A percentile compares a stretch with the other conserved stretches of the same genome.
Conservation (phyloP, 371 early-diverging fungal species). For the Coelomomyces lativittatus region DNA sequence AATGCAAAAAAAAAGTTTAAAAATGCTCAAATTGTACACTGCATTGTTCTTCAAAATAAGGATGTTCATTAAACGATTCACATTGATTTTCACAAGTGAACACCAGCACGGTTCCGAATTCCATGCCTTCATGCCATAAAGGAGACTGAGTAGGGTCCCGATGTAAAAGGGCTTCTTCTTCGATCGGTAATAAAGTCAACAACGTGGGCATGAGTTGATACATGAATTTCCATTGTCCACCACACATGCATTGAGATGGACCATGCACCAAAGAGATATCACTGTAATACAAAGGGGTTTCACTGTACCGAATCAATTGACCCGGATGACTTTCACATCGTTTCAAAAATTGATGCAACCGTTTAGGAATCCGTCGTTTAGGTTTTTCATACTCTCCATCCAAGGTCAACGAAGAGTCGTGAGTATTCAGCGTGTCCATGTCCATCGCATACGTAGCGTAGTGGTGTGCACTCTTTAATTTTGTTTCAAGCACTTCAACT, state of each 20-base stretch:
- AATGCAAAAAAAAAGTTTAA: too few relatives aligned
- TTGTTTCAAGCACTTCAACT: too few relatives aligned
- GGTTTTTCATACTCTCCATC: too few relatives aligned
- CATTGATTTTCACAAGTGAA: slow-evolving; percentile 71
- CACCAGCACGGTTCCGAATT: slow-evolving; percentile 73
- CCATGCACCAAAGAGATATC: slow-evolving; percentile 7
- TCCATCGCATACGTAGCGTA: too few relatives aligned
- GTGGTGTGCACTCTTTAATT: too few relatives aligned
- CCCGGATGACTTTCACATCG: slow-evolving; percentile 52
- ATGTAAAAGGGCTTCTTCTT: slow-evolving; percentile 14
- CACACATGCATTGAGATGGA: too few relatives aligned
- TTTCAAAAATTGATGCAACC: slow-evolving; percentile 56
- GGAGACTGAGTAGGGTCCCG: slow-evolving; percentile 6
- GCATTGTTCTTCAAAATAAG: too few relatives aligned
- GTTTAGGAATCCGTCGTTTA: too few relatives aligned
- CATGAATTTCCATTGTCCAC: slow-evolving; percentile 62
- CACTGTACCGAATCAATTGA: slow-evolving; percentile 65
- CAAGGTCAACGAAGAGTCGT: too few relatives aligned
- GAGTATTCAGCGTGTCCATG: too few relatives aligned
- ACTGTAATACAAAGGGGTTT: slow-evolving; percentile 50
- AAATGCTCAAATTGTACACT: too few relatives aligned
- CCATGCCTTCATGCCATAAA: slow-evolving; percentile 58
- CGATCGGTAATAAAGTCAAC: slow-evolving; percentile 41
- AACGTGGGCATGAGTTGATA: slow-evolving; percentile 79
- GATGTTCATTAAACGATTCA: too few relatives aligned